A percentile compares a stretch with the other conserved stretches of the same genome.
These are phyloP conservation scores for Monilinia laxa DNA, from an alignment of 2,329 filamentous ascomycete species.

Conservation along the genomic window DNA sequence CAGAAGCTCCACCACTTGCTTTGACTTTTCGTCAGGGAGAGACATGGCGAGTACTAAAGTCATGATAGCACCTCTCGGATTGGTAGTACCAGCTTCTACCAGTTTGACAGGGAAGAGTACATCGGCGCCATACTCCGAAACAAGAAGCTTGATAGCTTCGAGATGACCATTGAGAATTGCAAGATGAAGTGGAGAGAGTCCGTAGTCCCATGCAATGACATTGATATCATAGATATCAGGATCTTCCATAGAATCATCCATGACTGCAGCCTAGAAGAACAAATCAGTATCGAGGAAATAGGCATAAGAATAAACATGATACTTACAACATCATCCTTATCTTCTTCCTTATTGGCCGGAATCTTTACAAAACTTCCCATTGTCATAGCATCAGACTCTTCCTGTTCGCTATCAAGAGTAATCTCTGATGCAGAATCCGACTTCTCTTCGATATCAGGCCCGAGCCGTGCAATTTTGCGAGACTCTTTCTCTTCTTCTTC, in stretches of 20 bases:
- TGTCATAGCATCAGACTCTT: constrained; percentile 48
- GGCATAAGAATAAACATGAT: constrained; percentile 37
- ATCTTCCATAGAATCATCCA: constrained; percentile 61
- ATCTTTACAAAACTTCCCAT: constrained; percentile 78
- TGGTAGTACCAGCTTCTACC: constrained; percentile 37
- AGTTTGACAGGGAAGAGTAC: constrained; percentile 70
- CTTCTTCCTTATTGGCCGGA: constrained; percentile 48
- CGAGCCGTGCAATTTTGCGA: constrained; percentile 33
- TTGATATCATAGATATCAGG: constrained; percentile 81
- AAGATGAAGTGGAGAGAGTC: constrained; percentile 72
- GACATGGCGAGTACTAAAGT: constrained; percentile 66
- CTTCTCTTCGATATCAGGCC: constrained; percentile 41
- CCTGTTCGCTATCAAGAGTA: constrained; percentile 34
- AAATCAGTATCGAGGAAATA: constrained; percentile 41
- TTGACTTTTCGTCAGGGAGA: constrained; percentile 62
- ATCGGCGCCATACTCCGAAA: constrained; percentile 74
- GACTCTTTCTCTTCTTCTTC: constrained; percentile 58
- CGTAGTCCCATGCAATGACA: constrained; percentile 75
- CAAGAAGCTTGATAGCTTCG: constrained; percentile 66
- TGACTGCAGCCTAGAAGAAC: constrained; percentile 45
- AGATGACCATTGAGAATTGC: constrained; percentile 73
- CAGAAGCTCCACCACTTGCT: constrained; percentile 63
- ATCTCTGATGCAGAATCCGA: constrained; percentile 42
- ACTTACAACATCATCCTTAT: constrained; percentile 44
- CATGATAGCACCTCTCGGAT: constrained; percentile 60